Evolutionary conservation across 768 basidiomycete genomes (phyloP).

Genomic region (Mycena metata): DNA sequence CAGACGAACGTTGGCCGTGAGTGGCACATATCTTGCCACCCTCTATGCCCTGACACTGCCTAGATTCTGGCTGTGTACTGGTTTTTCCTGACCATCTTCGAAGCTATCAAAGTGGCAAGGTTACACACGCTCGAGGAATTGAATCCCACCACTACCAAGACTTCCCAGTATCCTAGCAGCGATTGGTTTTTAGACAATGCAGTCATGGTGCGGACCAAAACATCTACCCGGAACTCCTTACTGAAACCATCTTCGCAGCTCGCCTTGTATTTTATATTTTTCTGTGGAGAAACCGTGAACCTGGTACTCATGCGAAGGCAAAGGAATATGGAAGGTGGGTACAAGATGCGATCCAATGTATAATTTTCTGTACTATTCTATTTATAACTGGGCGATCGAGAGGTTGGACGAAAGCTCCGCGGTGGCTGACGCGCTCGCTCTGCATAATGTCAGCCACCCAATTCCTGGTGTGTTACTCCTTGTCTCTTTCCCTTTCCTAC

Average conservation of each 20-base stretch:
- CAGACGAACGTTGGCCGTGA: slow-evolving; percentile 32
- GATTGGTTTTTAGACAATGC: slow-evolving; percentile 46
- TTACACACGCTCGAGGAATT: slow-evolving; percentile 36
- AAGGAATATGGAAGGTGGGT: slow-evolving; percentile 10
- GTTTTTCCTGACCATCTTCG: slow-evolving; percentile 40
- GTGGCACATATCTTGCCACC: slow-evolving; percentile 23
- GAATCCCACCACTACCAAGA: slow-evolving; percentile 40
- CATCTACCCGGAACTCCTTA: not conserved
- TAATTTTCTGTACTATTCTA: slow-evolving; percentile 24
- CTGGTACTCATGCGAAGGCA: slow-evolving; percentile 23
- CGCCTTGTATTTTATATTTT: slow-evolving; percentile 34
- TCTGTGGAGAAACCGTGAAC: slow-evolving; percentile 20
- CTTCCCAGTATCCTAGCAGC: slow-evolving; percentile 42
- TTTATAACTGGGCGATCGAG: not conserved
- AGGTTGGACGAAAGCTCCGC: not conserved
- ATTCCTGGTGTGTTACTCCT: slow-evolving; percentile 1
- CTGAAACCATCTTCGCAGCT: slow-evolving; percentile 21
- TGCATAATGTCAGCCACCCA: slow-evolving; percentile 26
- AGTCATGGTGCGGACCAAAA: slow-evolving; percentile 41
- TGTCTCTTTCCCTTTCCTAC: slow-evolving; percentile 18
- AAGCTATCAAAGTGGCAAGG: slow-evolving; percentile 39
- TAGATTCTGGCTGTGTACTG: slow-evolving; percentile 44
- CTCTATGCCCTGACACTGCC: slow-evolving; percentile 1
- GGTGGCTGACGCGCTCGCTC: slow-evolving; percentile 22
- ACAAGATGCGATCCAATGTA: slow-evolving; percentile 25